Percentiles rank a stretch among this genome's conserved stretches.
Conservation (phyloP, 805 yeast species). For the Dipodascus geniculatus region DNA sequence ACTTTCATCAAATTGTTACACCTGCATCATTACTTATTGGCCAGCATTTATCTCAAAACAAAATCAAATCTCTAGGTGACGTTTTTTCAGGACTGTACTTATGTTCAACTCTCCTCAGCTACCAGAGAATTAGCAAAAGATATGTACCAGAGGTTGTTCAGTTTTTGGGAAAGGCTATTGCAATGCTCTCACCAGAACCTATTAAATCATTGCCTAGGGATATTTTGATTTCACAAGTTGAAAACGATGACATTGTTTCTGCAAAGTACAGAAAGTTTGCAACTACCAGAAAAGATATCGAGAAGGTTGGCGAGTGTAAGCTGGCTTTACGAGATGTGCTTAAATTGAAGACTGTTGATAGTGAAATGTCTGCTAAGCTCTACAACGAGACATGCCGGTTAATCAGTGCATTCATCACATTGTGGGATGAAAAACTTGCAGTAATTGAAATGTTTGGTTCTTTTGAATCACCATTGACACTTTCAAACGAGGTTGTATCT, state of each 20-base stretch:
- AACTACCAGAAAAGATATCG: not conserved
- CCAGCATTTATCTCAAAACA: conserved; percentile 50
- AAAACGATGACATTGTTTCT: conserved; percentile 19
- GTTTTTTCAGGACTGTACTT: conserved; percentile 53
- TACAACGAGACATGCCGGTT: not conserved
- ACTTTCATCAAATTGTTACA: conserved; percentile 82
- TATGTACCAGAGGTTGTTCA: conserved; percentile 65
- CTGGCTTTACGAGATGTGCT: not conserved
- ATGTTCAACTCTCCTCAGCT: conserved; percentile 52
- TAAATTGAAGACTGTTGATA: not conserved
- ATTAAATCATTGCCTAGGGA: conserved; percentile 2
- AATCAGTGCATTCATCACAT: conserved; percentile 3
- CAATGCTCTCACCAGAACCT: not conserved
- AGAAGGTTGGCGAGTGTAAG: not conserved
- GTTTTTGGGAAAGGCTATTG: conserved; percentile 24
- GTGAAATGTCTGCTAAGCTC: conserved; percentile 2
- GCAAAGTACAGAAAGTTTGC: conserved; percentile 6
- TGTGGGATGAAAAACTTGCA: conserved; percentile 56
- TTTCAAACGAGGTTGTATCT: conserved; percentile 23
- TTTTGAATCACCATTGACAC: conserved; percentile 33
- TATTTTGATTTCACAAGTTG: not conserved
- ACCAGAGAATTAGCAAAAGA: conserved; percentile 73
- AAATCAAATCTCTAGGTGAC: conserved; percentile 29
- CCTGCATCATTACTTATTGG: conserved; percentile 67
- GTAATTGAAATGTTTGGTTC: conserved; percentile 47